Evolutionary conservation across 768 basidiomycete species (phyloP), one percentile per base, ranked within the genome.

Genomic region (Lactarius hengduanensis): DNA sequence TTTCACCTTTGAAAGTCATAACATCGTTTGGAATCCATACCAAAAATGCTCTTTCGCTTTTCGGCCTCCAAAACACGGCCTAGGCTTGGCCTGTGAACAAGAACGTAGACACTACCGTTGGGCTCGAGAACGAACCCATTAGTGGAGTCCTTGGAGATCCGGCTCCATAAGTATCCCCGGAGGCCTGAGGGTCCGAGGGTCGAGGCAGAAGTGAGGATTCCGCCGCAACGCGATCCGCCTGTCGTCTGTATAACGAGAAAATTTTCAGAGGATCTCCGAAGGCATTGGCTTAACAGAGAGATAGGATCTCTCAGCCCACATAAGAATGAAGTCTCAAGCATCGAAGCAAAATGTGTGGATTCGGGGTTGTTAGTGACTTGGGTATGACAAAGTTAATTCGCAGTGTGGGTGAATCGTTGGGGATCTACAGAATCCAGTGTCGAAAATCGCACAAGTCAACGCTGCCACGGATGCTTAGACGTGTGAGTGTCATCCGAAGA

Each of bases 191-290:
- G 11, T 40, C 3, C 32, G 45, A 10, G 50, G 59, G 11, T 40
- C 7, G 10, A 11, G 20, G 47, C 47, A 60, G 59, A 60, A 60
- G 7, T 50, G 59, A 18, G 59, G 59, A 22, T 60, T 60, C 7
- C 50, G 45, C 11, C 45, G 45, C 30, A 61, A 47, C 6, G 59
- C 32, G 20, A 61, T 32, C 10, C 45, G 45, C 34, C 34, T n/a
- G 6, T 61, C 2, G 5, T 61, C 45, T 22, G 26, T 47, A 34
- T 50, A 50, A 32, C 45, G 59, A 50, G 59, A 28, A 38, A 61
- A 50, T 50, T 61, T 61, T 30, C 59, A 61, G 28, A 61, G 28
- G 18, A 61, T 61, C n/a, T 61, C 59, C 28, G 59, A 50, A n/a
- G 32, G 8, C 20, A 18, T 22, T 50, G 45, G 32, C 9, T 50